These are phyloP conservation scores for Backusella luteola DNA, from an alignment of 192 early-diverging fungal genomes.

Conservation along the genomic window DNA sequence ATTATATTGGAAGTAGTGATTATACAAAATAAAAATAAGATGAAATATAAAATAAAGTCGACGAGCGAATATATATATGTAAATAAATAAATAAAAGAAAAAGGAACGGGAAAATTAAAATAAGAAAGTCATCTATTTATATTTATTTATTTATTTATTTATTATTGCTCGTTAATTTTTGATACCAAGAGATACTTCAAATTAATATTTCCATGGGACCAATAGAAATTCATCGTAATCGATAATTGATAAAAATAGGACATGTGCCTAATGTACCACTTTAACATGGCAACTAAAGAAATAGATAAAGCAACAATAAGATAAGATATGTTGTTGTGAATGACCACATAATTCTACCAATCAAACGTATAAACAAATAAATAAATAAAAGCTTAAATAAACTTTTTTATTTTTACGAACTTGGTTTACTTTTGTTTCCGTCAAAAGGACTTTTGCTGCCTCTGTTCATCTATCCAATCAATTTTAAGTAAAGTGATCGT, in stretches of 20 bases:
- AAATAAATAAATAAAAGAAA: background rate
- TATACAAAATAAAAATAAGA: background rate
- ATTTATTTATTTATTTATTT: constrained; percentile 5
- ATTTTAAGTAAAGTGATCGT: background rate
- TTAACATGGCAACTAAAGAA: background rate
- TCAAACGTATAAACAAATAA: background rate
- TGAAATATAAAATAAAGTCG: background rate
- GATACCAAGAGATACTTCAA: background rate
- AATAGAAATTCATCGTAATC: background rate
- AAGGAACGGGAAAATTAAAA: background rate
- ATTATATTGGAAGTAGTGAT: background rate
- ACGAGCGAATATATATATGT: background rate
- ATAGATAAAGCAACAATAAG: background rate
- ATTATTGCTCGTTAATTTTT: background rate
- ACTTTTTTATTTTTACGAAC: background rate
- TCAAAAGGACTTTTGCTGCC: background rate
- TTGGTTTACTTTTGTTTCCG: background rate
- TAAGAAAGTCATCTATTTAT: background rate
- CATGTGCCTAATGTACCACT: background rate
- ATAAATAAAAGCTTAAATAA: background rate
- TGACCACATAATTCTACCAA: background rate
- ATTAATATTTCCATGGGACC: background rate
- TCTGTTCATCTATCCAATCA: no score
- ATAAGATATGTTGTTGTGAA: background rate
- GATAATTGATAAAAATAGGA: background rate